These are phyloP conservation scores for Lasiodiplodia hormozganensis DNA, from an alignment of 2,329 filamentous ascomycete genomes.

Conservation along the genomic window DNA sequence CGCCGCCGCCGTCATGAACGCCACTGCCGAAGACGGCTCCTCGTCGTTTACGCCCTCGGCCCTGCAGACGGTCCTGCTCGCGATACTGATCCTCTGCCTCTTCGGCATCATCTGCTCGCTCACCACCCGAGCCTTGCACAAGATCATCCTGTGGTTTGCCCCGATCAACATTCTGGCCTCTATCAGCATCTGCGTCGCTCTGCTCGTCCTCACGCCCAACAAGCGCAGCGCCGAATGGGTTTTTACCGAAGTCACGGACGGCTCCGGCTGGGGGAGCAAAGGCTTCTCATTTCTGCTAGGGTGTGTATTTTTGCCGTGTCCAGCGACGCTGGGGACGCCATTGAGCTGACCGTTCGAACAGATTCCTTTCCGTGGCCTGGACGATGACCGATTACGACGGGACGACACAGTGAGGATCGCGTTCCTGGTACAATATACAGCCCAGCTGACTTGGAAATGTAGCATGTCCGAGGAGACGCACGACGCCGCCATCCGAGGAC, in stretches of 20 bases:
- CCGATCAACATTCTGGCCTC: constrained; percentile 70
- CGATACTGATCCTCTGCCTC: constrained; percentile 61
- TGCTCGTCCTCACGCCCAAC: constrained; percentile 65
- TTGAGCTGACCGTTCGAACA: constrained; percentile 36
- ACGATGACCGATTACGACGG: constrained; percentile 75
- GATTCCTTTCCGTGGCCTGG: constrained; percentile 63
- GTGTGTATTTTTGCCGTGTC: constrained; percentile 42
- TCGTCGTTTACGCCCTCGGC: constrained; percentile 66
- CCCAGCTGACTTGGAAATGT: constrained; percentile 24
- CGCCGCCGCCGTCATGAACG: constrained; percentile 67
- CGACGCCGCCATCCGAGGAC: constrained; percentile 66
- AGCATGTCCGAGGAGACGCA: constrained; percentile 72
- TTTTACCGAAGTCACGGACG: constrained; percentile 66
- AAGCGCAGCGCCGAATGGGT: constrained; percentile 66
- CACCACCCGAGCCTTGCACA: constrained; percentile 65
- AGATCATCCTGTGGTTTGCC: constrained; percentile 69
- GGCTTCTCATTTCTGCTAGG: constrained; percentile 69
- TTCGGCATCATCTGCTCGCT: constrained; percentile 69
- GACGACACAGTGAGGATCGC: constrained; percentile 63
- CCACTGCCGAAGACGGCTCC: constrained; percentile 52
- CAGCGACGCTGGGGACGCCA: neutral
- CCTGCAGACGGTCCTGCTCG: constrained; percentile 64
- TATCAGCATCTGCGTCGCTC: constrained; percentile 64
- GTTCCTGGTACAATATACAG: neutral
- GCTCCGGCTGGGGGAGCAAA: constrained; percentile 68